Evolutionary conservation across 2,329 filamentous ascomycete species (phyloP), one percentile per base, ranked within the genome.

Genomic region (Calonectria honghensis): DNA sequence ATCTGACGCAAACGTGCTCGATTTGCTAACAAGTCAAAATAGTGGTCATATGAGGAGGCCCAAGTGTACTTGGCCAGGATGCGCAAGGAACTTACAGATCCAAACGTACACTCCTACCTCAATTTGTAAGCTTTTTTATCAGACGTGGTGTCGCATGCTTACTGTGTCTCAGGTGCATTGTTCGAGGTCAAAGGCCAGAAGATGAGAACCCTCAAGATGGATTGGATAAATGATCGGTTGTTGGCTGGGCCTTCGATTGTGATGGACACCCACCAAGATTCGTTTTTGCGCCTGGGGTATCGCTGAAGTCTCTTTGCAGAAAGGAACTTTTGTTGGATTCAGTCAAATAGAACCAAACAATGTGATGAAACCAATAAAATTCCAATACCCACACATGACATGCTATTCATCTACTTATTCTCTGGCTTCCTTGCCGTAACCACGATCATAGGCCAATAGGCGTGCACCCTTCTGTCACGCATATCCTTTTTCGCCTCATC

Each of bases 31-130:
- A 27, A 24, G 6, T n/a, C 20, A 14, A 37, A 39, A 11, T 18
- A 61, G 67, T 75, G 67, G 73, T 24, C 73, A 31, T 74, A 57
- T 24, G 69, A 74, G 6, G 70, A 74, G 20, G 73, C 70, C 1
- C 73, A 74, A 39, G 31, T 74, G 16, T 74, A 73, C 27, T 65
- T 74, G 7, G 57, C 67, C n/a, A 41, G 68, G 14, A 74, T 74
- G 73, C 70, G 73, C 4, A 74, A 74, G n/a, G 69, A 74, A 41
- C 39, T 74, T 10, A 61, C 68, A 24, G 67, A 73, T 59, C 73
- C 73, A 2, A 57, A 27, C 7, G 64, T 74, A 5, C 73, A 74
- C 51, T 66, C 73, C 3, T 74, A 74, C 20, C 54, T 37, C 11
- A 54, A 72, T 24, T 32, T 74, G 73, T 74, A 59, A 29, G 73